A percentile compares a stretch with the other conserved stretches of the same genome.
Evolutionary conservation across 495 filamentous ascomycete species (phyloP).

Genomic region (Podospora sp.): DNA sequence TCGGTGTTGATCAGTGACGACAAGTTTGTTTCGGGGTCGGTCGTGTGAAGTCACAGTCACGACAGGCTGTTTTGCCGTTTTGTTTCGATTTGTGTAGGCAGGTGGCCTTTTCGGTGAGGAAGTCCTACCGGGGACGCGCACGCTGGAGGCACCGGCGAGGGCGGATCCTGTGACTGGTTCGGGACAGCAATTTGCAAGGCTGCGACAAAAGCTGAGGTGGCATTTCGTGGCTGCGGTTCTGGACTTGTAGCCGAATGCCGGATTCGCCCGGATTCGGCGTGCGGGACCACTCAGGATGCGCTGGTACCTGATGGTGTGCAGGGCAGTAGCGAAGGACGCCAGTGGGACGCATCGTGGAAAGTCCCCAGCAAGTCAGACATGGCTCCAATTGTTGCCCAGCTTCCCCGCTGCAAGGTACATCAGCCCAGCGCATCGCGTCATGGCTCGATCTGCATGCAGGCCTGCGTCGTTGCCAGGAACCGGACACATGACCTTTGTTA

Average conservation of each 20-base stretch:
- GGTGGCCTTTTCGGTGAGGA: background rate
- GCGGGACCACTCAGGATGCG: slow-evolving; percentile 5
- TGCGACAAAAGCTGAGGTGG: slow-evolving; percentile 5
- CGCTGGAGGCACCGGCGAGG: background rate
- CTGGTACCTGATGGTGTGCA: slow-evolving; percentile 17
- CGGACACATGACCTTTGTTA: slow-evolving; percentile 19
- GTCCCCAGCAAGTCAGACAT: slow-evolving; percentile 8
- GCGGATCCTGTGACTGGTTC: background rate
- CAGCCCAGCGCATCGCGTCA: slow-evolving; percentile 12
- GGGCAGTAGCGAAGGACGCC: background rate
- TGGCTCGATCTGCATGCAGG: slow-evolving; percentile 21
- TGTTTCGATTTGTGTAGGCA: background rate
- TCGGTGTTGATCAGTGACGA: slow-evolving; percentile 12
- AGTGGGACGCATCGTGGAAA: slow-evolving; percentile 10
- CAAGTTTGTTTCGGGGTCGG: background rate
- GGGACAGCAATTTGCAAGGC: slow-evolving; percentile 7
- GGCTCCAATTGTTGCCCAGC: slow-evolving; percentile 10
- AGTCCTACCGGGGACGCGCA: slow-evolving; percentile 6
- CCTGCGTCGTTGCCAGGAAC: slow-evolving; percentile 16
- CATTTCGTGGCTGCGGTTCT: slow-evolving; percentile 16
- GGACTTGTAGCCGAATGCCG: slow-evolving; percentile 2
- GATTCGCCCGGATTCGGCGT: slow-evolving; percentile 9
- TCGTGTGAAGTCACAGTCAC: slow-evolving; percentile 10
- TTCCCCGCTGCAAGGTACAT: slow-evolving; percentile 24
- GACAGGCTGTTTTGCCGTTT: background rate